phyloP scores from a whole-genome alignment of 495 filamentous ascomycete genomes.

The Aspergillus kassunensis region DNA sequence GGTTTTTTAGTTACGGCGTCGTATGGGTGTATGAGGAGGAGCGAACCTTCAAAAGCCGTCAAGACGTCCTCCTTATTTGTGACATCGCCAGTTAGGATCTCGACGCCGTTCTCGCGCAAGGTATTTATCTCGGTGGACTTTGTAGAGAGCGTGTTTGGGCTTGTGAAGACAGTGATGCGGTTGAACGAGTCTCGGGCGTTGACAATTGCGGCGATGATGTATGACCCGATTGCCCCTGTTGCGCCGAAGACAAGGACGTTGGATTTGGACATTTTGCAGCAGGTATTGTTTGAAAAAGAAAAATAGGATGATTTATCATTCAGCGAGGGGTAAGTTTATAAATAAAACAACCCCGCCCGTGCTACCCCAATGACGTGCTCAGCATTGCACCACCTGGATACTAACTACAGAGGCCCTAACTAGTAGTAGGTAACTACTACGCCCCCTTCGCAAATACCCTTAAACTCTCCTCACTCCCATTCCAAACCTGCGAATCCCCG shows the following conservation, averaged over 20 bases:
- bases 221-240: conserved; percentile 62
- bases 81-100: conserved; percentile 58
- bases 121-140: conserved; percentile 34
- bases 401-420: too few relatives aligned
- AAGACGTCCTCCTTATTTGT: conserved; percentile 47
- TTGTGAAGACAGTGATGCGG: conserved; percentile 62
- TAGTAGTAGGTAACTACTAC: too few relatives aligned
- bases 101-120: conserved; percentile 47
- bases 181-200: conserved; percentile 48
- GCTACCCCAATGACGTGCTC: too few relatives aligned
- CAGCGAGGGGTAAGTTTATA: too few relatives aligned
- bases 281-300: background rate
- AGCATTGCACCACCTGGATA: too few relatives aligned
- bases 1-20: too few relatives aligned
- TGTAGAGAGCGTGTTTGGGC: conserved; percentile 42
- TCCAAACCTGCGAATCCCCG: conserved; percentile 51
- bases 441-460: conserved; percentile 24
- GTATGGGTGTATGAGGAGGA: background rate
- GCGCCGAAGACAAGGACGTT: conserved; percentile 67
- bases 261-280: conserved; percentile 14
- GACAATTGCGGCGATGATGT: conserved; percentile 59
- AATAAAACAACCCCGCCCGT: background rate
- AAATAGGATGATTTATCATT: background rate
- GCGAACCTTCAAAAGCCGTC: conserved; percentile 48
- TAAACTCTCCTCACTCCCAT: conserved; percentile 33